These are phyloP conservation scores for Hyaloscypha bicolor DNA, from an alignment of 495 filamentous ascomycete genomes.

Conservation along the genomic window DNA sequence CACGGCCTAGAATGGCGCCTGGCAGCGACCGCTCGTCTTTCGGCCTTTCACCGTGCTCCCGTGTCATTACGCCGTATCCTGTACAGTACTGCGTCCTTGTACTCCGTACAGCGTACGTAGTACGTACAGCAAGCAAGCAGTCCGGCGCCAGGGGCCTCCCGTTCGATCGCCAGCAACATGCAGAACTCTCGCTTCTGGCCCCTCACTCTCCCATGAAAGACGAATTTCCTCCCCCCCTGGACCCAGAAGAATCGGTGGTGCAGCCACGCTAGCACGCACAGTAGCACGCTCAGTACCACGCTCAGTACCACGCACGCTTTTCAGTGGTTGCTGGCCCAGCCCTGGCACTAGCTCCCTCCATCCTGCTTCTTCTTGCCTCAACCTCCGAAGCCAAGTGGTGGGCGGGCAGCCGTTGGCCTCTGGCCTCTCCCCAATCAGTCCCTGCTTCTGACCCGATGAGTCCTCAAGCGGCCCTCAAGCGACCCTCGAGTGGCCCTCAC, in stretches of 20 bases:
- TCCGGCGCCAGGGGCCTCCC: no score
- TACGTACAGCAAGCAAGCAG: no score
- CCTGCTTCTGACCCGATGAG: not conserved
- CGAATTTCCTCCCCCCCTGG: not conserved
- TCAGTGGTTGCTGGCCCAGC: not conserved
- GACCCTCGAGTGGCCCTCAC: not conserved
- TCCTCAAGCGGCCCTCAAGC: not conserved
- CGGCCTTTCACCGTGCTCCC: no score
- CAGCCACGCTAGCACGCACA: not conserved
- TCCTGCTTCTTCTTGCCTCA: not conserved
- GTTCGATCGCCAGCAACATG: no score
- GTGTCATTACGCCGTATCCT: no score
- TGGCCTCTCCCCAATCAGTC: not conserved
- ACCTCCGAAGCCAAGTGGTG: not conserved
- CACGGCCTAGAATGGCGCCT: not conserved
- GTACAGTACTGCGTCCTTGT: no score
- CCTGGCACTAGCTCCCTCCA: not conserved
- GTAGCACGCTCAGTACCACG: not conserved
- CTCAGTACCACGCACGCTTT: not conserved
- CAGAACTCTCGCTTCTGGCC: no score
- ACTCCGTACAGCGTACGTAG: no score
- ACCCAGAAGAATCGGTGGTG: not conserved
- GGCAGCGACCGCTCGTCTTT: no score
- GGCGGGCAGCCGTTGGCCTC: not conserved
- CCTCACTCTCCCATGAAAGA: no score